Percentiles rank a stretch among this genome's conserved stretches.
Conservation (phyloP, 345 rosid genomes). For the Hirschfeldia incana region DNA sequence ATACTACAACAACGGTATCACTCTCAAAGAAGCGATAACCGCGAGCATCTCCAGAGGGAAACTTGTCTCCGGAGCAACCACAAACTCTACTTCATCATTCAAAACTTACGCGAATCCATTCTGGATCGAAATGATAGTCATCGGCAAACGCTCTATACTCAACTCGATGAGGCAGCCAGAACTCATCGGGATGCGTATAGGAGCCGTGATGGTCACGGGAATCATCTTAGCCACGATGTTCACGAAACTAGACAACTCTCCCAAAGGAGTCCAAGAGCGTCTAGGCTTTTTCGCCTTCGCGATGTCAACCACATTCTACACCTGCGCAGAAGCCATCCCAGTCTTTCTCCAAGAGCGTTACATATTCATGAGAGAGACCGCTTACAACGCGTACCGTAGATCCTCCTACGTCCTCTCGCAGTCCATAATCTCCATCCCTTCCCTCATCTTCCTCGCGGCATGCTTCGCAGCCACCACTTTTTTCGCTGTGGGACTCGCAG, state of each 20-base stretch:
- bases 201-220: slow-evolving; percentile 78
- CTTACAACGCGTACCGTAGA: slow-evolving; percentile 86
- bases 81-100: slow-evolving; percentile 49
- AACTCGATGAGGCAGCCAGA: slow-evolving; percentile 89
- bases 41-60: slow-evolving; percentile 82
- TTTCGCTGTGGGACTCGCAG: slow-evolving; percentile 78
- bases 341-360: slow-evolving; percentile 88
- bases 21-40: slow-evolving; percentile 77
- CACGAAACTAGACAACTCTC: slow-evolving; percentile 75
- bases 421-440: slow-evolving; percentile 65
- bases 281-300: slow-evolving; percentile 93
- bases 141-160: slow-evolving; percentile 61
- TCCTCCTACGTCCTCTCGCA: slow-evolving; percentile 92
- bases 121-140: slow-evolving; percentile 80
- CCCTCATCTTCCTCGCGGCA: slow-evolving; percentile 63
- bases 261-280: slow-evolving; percentile 84
- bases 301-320: slow-evolving; percentile 93
- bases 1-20: slow-evolving; percentile 32
- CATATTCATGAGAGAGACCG: slow-evolving; percentile 96
- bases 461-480: slow-evolving; percentile 72
- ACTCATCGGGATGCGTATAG: slow-evolving; percentile 69
- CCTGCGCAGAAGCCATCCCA: slow-evolving; percentile 92
- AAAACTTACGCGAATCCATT: slow-evolving; percentile 79
- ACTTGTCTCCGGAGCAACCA: slow-evolving; percentile 67
- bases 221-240: slow-evolving; percentile 83